These are phyloP conservation scores for Septoria linicola DNA, from an alignment of 2,329 filamentous ascomycete genomes.

Conservation along the genomic window DNA sequence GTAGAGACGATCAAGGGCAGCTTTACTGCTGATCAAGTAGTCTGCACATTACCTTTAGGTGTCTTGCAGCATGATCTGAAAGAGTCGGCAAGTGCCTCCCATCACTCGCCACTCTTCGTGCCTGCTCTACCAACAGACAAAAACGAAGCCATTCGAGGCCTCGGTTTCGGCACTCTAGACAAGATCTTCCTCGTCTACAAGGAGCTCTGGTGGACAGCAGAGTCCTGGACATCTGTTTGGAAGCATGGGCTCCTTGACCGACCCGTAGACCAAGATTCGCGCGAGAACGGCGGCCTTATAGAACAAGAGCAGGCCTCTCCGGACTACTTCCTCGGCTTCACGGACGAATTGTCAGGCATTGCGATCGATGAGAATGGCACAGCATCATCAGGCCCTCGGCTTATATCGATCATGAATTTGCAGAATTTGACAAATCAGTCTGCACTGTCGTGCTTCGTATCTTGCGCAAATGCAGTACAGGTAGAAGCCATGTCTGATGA, in stretches of 20 bases:
- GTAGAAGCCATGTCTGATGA: slow-evolving; percentile 26
- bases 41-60: slow-evolving; percentile 30
- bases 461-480: slow-evolving; percentile 27
- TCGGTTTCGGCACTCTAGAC: slow-evolving; percentile 32
- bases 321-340: slow-evolving; percentile 28
- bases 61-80: slow-evolving; percentile 22
- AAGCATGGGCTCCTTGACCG: slow-evolving; percentile 17
- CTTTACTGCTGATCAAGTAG: slow-evolving; percentile 24
- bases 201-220: slow-evolving; percentile 27
- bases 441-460: slow-evolving; percentile 27
- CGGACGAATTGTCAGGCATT: slow-evolving; percentile 25
- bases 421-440: slow-evolving; percentile 27
- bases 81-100: not conserved
- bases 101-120: slow-evolving; percentile 17
- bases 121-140: slow-evolving; percentile 24
- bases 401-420: slow-evolving; percentile 27
- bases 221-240: slow-evolving; percentile 24
- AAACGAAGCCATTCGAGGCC: slow-evolving; percentile 17
- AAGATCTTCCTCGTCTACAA: slow-evolving; percentile 30
- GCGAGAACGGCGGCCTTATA: not conserved
- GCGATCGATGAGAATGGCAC: slow-evolving; percentile 23
- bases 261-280: slow-evolving; percentile 6
- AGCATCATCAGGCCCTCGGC: slow-evolving; percentile 16
- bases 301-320: slow-evolving; percentile 5
- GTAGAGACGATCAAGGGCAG: slow-evolving; percentile 17